Evolutionary conservation across 805 yeast genomes (phyloP), one percentile per base, ranked within the genome.

Genomic region (Ogataea wickerhamii): DNA sequence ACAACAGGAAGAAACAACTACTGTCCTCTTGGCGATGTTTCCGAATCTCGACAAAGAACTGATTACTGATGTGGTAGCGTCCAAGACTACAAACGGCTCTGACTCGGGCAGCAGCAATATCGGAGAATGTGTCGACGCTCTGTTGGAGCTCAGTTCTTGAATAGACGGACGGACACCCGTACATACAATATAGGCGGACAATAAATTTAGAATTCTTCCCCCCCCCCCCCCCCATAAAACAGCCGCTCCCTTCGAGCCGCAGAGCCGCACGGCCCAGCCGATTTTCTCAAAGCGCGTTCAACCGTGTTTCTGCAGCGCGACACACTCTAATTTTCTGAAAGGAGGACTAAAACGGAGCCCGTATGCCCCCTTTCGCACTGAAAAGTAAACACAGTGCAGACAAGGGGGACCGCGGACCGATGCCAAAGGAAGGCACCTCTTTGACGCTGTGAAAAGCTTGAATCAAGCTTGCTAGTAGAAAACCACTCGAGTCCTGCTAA

Each of bases 81-180:
- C 80, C 58, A 83, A 81, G 54, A 70, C 75, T 44, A 23, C 28
- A 10, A 36, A 25, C 23, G 48, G 37, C 16, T 45, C 34, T 14
- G 48, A 45, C 26, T 38, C 41, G 8, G 44, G 41, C 16, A 45
- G 47, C 18, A 82, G 82, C 22, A 68, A 80, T 35, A 67, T 84
- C 5, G 94, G 88, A 21, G 74, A 71, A 7, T 82, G 89, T 35
- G 82, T 87, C 6, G 95, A 87, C 54, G 75, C 78, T 10, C 68
- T 78, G 43, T 50, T 75, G 28, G 61, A 50, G 13, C 37, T 56
- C 20, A 45, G 53, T 26, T 37, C 32, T 11, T 26, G 16, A n/a
- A n/a, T n/a, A n/a, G n/a, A n/a, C n/a, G n/a, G n/a, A n/a, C n/a
- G n/a, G n/a, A n/a, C n/a, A n/a, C n/a, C n/a, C n/a, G n/a, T n/a